Base-by-base conservation (phyloP, 2,329 filamentous ascomycete genomes). In the Penicillium paneum region DNA sequence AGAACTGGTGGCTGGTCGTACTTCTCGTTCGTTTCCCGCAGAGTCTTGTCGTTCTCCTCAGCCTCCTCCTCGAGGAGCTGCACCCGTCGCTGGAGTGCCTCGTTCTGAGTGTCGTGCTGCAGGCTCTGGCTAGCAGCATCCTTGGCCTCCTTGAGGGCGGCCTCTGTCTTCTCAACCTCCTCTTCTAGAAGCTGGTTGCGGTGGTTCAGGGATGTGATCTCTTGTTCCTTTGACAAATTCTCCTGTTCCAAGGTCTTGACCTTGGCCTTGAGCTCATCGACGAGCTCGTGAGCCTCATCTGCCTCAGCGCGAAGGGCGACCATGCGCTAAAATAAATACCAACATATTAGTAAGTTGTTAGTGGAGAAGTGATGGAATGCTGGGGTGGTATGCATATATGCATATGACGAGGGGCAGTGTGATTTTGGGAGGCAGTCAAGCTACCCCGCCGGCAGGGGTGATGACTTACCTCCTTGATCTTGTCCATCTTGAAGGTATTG, bases 11-110 rank as follows among this genome's bases (percentile, higher is more conserved):
- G 11, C 28, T 49, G 50, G 49, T 80, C 90, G 72, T 87, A 99
- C 94, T 97, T 97, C 81, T 99, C 94, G 79, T 96, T 97, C 71
- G 91, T 89, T 81, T 97, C 94, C 74, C 93, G 89, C 73, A 97
- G 83, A 64, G 90, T 95, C 87, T 92, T 94, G 79, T 97, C 94
- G 66, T 91, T 91, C 75, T 93, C 86, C 80, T 99, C 94, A 67
- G 91, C 91, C 81, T 99, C 94, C 79, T 97, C 93, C 81, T 99
- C 94, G 67, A 99, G 87, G 65, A 99, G 82, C 81, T 97, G 91
- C 73, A 97, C 83, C 80, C 91, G 90, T 78, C 94, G 85, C 81
- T 91, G 88, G 65, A 99, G 83, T 68, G 88, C 84, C 81, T 99
- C 94, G 77, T 93, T 94, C 78, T 96, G 90, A 72, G 87, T 90